These are phyloP conservation scores for Iberis pinnata DNA, from an alignment of 345 rosid genomes.

Conservation along the genomic window DNA sequence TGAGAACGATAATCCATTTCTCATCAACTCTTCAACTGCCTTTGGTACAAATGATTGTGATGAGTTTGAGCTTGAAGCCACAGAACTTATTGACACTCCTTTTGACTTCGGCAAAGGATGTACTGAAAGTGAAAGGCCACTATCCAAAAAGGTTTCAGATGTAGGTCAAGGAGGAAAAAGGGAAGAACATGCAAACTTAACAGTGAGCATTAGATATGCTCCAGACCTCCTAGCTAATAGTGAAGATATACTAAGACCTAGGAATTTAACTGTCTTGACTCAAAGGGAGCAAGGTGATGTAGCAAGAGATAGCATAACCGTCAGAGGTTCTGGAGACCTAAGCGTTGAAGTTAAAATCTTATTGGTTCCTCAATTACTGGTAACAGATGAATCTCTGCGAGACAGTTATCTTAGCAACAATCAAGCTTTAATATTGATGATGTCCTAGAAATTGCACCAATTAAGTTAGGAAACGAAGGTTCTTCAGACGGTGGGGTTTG, in stretches of 20 bases:
- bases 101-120: constrained; percentile 29
- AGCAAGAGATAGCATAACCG: constrained; percentile 32
- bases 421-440: constrained; percentile 31
- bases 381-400: constrained; percentile 22
- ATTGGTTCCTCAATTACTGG: constrained; percentile 24
- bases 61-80: constrained; percentile 69
- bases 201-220: constrained; percentile 22
- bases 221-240: constrained; percentile 22
- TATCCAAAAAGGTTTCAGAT: constrained; percentile 17
- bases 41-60: constrained; percentile 88
- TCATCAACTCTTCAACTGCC: constrained; percentile 67
- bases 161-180: constrained; percentile 30
- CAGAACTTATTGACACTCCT: constrained; percentile 31
- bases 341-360: constrained; percentile 18
- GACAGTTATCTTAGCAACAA: constrained; percentile 30
- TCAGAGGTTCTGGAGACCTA: constrained; percentile 30
- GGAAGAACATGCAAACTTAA: constrained; percentile 23
- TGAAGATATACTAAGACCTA: constrained; percentile 21
- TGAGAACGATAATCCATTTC: constrained; percentile 49
- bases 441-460: constrained; percentile 36
- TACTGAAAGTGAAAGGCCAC: constrained; percentile 27
- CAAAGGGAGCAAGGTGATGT: constrained; percentile 34
- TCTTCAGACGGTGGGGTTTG: constrained; percentile 26
- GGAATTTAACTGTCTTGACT: constrained; percentile 21
- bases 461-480: constrained; percentile 36